Evolutionary conservation across 371 early-diverging fungal species (phyloP).

Genomic region (Mortierella sp.): DNA sequence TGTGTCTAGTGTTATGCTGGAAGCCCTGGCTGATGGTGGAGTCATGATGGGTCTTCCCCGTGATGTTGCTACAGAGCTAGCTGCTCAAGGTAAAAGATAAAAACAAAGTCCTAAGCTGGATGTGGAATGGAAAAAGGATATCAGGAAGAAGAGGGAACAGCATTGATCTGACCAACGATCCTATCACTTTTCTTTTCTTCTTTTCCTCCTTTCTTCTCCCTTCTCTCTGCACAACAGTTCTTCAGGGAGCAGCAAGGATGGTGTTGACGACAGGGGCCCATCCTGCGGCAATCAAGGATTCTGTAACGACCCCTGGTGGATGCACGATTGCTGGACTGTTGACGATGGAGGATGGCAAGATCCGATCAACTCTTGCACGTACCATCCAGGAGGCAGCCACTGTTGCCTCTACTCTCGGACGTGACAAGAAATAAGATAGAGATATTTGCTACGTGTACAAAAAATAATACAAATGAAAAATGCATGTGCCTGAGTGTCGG

Average conservation of each 20-base stretch:
- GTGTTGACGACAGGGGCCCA: slow-evolving; percentile 64
- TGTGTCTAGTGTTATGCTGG: slow-evolving; percentile 61
- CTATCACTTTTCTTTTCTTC: background rate
- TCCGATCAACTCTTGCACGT: slow-evolving; percentile 65
- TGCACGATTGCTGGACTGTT: slow-evolving; percentile 70
- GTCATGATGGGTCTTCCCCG: slow-evolving; percentile 70
- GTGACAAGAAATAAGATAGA: slow-evolving; percentile 41
- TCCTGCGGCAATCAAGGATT: slow-evolving; percentile 67
- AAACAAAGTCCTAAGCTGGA: too few relatives aligned
- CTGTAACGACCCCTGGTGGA: slow-evolving; percentile 69
- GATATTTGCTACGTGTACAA: too few relatives aligned
- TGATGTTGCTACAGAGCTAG: slow-evolving; percentile 63
- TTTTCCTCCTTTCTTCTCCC: background rate
- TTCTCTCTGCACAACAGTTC: too few relatives aligned
- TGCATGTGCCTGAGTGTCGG: background rate
- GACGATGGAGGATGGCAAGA: slow-evolving; percentile 70
- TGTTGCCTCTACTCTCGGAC: slow-evolving; percentile 65
- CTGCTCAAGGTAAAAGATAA: slow-evolving; percentile 61
- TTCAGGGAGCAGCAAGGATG: slow-evolving; percentile 68
- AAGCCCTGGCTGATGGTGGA: slow-evolving; percentile 68
- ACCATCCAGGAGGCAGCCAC: slow-evolving; percentile 67
- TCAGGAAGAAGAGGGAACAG: background rate
- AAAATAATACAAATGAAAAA: background rate
- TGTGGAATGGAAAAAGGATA: background rate
- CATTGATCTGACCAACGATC: background rate